These are phyloP conservation scores for Aspergillus saccharolyticus DNA, from an alignment of 495 filamentous ascomycete genomes.

Conservation along the genomic window DNA sequence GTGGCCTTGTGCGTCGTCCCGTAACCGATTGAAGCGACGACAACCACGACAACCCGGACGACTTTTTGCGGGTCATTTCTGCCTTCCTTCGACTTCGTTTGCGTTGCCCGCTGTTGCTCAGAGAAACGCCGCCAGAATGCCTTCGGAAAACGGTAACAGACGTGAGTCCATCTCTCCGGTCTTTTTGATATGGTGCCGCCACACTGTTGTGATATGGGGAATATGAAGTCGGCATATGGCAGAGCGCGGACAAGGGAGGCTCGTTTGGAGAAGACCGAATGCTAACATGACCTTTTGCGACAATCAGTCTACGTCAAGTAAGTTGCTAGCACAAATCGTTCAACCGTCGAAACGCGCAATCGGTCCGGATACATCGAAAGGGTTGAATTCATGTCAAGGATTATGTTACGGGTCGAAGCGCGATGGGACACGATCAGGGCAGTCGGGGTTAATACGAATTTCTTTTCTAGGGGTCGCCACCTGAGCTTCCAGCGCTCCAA, in stretches of 20 bases:
- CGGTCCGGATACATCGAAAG: slow-evolving; percentile 12
- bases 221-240: slow-evolving; percentile 4
- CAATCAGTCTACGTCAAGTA: slow-evolving; percentile 86
- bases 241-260: slow-evolving; percentile 3
- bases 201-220: slow-evolving; percentile 10
- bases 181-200: slow-evolving; percentile 14
- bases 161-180: slow-evolving; percentile 52
- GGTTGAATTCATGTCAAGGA: slow-evolving; percentile 3
- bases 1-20: slow-evolving; percentile 37
- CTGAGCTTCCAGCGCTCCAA: slow-evolving; percentile 89
- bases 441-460: slow-evolving; percentile 34
- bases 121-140: slow-evolving; percentile 62
- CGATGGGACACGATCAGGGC: slow-evolving; percentile 18
- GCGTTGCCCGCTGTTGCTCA: slow-evolving; percentile 44
- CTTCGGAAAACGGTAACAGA: slow-evolving; percentile 78
- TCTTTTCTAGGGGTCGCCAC: slow-evolving; percentile 71
- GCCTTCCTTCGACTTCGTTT: slow-evolving; percentile 43
- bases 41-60: slow-evolving; percentile 48
- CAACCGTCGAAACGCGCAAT: slow-evolving; percentile 24
- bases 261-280: slow-evolving; percentile 18
- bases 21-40: slow-evolving; percentile 43
- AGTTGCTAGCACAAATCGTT: slow-evolving; percentile 40
- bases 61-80: slow-evolving; percentile 45
- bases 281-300: slow-evolving; percentile 31
- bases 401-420: slow-evolving; percentile 12